Percentiles rank a stretch among this genome's conserved stretches.
phyloP scores from a whole-genome alignment of 148 eudicot genomes.

The Linanthus parryae region DNA sequence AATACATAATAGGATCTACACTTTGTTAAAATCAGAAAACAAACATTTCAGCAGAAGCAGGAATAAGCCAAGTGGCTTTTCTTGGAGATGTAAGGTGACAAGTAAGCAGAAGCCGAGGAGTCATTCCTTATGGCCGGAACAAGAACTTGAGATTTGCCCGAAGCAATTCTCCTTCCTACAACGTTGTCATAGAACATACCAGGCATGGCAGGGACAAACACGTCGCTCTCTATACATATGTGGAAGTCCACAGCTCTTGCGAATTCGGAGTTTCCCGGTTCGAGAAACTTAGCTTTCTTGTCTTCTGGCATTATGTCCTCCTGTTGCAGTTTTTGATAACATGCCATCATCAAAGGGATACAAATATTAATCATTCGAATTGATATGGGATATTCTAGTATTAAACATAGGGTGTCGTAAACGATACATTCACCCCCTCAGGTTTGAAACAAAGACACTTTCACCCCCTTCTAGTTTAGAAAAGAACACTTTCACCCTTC shows the following conservation, averaged over 20 bases:
- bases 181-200: constrained; percentile 24
- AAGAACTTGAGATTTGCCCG: constrained; percentile 17
- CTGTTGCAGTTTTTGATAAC: constrained; percentile 7
- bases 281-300: constrained; percentile 17
- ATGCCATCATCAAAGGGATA: too few species aligned
- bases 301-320: constrained; percentile 23
- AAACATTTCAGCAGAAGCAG: constrained; percentile 32
- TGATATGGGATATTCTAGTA: too few species aligned
- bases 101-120: constrained; percentile 6
- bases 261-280: constrained; percentile 1
- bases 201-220: constrained; percentile 21
- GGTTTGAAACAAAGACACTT: too few species aligned
- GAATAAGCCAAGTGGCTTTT: constrained; percentile 26
- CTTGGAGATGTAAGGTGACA: constrained; percentile 20
- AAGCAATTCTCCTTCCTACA: constrained; percentile 28
- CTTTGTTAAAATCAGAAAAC: too few species aligned
- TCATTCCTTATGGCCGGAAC: constrained; percentile 13
- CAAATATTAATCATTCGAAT: too few species aligned
- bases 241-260: constrained; percentile 19
- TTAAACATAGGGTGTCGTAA: too few species aligned
- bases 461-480: too few species aligned
- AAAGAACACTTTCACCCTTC: too few species aligned
- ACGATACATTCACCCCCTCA: too few species aligned
- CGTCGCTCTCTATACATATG: constrained; percentile 24
- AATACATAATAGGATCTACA: too few species aligned